Evolutionary conservation across 2,329 filamentous ascomycete species (phyloP).

Genomic region (Sporothrix pallida): DNA sequence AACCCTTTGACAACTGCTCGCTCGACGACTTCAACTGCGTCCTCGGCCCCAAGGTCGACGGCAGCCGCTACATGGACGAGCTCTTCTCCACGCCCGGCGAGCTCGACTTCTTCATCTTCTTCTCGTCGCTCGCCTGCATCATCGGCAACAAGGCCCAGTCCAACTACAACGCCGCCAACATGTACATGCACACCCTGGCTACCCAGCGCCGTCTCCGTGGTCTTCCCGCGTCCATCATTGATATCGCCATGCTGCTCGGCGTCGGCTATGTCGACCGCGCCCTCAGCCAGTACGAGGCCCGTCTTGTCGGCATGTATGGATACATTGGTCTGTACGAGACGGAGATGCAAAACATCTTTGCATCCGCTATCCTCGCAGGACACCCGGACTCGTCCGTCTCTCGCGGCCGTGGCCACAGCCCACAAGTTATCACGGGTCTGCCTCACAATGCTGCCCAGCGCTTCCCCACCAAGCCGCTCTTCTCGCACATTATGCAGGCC

Average conservation of each 20-base stretch:
- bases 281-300: slow-evolving; percentile 31
- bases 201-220: slow-evolving; percentile 46
- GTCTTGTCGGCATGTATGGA: slow-evolving; percentile 34
- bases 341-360: slow-evolving; percentile 34
- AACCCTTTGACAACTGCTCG: slow-evolving; percentile 33
- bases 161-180: slow-evolving; percentile 51
- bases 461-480: slow-evolving; percentile 33
- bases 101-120: slow-evolving; percentile 44
- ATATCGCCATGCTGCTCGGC: slow-evolving; percentile 46
- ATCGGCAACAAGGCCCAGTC: slow-evolving; percentile 48
- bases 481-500: slow-evolving; percentile 29
- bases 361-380: slow-evolving; percentile 33
- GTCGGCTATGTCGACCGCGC: slow-evolving; percentile 37
- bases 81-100: slow-evolving; percentile 33
- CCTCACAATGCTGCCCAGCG: slow-evolving; percentile 28
- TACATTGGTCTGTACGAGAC: slow-evolving; percentile 34
- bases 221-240: slow-evolving; percentile 48
- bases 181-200: slow-evolving; percentile 50
- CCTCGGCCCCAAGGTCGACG: slow-evolving; percentile 44
- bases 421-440: slow-evolving; percentile 33
- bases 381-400: slow-evolving; percentile 37
- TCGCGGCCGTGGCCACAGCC: slow-evolving; percentile 19
- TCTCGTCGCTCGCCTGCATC: slow-evolving; percentile 42
- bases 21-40: slow-evolving; percentile 39
- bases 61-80: slow-evolving; percentile 45